phyloP scores from a whole-genome alignment of 352 stramenopile species.

The Pythium apleroticum region DNA sequence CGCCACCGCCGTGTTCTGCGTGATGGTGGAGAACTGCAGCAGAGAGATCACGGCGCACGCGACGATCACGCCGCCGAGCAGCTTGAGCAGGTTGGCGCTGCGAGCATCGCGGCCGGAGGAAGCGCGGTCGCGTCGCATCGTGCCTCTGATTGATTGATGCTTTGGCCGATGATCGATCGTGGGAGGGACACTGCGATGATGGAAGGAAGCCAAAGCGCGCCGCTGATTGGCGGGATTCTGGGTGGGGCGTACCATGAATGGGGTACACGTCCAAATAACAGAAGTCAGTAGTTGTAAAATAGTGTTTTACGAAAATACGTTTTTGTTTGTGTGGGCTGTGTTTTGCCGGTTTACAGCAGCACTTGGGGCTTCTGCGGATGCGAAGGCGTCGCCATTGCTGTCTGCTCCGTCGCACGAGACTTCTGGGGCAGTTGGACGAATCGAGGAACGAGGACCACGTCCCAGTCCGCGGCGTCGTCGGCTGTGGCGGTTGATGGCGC shows the following conservation, averaged over 20 bases:
- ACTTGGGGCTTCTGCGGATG: background rate
- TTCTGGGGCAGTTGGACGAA: background rate
- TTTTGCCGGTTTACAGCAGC: background rate
- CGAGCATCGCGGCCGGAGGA: conserved; percentile 16
- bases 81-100: conserved; percentile 19
- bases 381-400: background rate
- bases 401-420: background rate
- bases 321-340: background rate
- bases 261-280: background rate
- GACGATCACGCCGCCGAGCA: conserved; percentile 25
- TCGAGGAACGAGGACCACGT: conserved; percentile 15
- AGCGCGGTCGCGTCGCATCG: conserved; percentile 15
- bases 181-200: background rate
- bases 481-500: background rate
- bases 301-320: conserved; percentile 1
- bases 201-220: background rate
- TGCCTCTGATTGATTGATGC: background rate
- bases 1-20: conserved; percentile 9
- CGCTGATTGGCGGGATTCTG: conserved; percentile 7
- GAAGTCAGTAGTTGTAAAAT: background rate
- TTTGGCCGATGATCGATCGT: background rate
- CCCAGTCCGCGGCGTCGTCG: conserved; percentile 12
- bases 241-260: background rate
- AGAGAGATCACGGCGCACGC: conserved; percentile 21
- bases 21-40: conserved; percentile 21